Base-by-base conservation (phyloP, 2,329 filamentous ascomycete species). In the Pseudogymnoascus sp. region DNA sequence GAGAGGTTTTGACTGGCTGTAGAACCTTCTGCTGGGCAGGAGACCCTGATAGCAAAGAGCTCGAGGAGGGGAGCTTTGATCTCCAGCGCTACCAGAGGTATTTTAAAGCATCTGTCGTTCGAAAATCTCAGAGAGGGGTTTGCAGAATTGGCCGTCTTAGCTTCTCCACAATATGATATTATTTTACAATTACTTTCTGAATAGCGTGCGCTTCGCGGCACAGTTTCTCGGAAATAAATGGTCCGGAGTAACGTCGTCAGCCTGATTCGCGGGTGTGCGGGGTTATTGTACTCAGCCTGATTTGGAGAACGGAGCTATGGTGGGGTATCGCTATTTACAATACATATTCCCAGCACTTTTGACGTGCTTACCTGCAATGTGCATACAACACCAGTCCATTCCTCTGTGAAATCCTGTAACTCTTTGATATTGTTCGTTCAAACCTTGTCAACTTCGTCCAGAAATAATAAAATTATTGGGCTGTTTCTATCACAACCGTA, bases 131-230 rank as follows among this genome's bases (percentile, higher is more conserved):
- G 47, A 54, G 47, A 54, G 47, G 47, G 47, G 47, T 54, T 28
- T n/a, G 41, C 41, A 47, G 34, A 54, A 54, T 54, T 32, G 28
- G 11, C 28, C 11, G 3, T 18, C 1, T 20, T 54, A 54, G 47
- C n/a, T 54, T 54, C 47, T 54, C 47, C 47, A 54, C 47, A 54
- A 54, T 34, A 9, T 54, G 47, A 54, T 54, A 54, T 8, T 32
- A 54, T 54, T 54, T 54, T 54, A 14, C 11, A 12, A 54, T 54
- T 54, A 6, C 28, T 54, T 54, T 7, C 28, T 54, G 47, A 7
- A 54, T 32, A 54, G 47, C 47, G 47, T 34, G 47, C 11, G 11
- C 18, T 32, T 32, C 28, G 28, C 32, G 28, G 28, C 6, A 32
- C 20, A 32, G 9, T 34, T 20, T 20, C 22, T 8, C 47, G 47